phyloP scores from a whole-genome alignment of 169 alveolate genomes.

The Theileria equi region DNA sequence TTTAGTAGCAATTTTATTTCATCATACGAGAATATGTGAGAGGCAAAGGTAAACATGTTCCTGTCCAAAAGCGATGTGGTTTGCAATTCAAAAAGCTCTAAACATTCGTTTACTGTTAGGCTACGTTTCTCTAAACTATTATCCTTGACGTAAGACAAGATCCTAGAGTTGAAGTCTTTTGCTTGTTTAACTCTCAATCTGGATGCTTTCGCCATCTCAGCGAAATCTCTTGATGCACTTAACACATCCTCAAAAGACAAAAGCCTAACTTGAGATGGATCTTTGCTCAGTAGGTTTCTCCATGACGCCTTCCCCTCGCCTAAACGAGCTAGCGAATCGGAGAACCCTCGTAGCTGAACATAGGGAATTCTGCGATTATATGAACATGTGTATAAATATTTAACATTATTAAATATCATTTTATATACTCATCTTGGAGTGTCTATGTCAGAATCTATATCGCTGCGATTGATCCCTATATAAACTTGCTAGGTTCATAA shows the following conservation, averaged over 20 bases:
- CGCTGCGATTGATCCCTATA: too few relatives aligned
- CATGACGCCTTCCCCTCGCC: too few relatives aligned
- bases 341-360: too few relatives aligned
- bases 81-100: not conserved
- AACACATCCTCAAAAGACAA: not conserved
- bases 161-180: not conserved
- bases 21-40: constrained; percentile 7
- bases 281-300: not conserved
- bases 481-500: too few relatives aligned
- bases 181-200: not conserved
- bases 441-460: too few relatives aligned
- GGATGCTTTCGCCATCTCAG: not conserved
- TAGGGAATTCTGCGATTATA: too few relatives aligned
- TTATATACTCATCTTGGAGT: too few relatives aligned
- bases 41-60: constrained; percentile 1
- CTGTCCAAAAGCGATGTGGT: constrained; percentile 5
- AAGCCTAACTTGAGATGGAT: not conserved
- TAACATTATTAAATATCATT: too few relatives aligned
- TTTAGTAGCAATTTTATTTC: too few relatives aligned
- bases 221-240: not conserved
- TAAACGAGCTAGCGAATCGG: too few relatives aligned
- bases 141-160: constrained; percentile 8
- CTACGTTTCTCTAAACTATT: not conserved
- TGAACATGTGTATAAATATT: too few relatives aligned
- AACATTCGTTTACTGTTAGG: constrained; percentile 13